Evolutionary conservation across 257 asterid genomes (phyloP), one percentile per base, ranked within the genome.

Genomic region (Coffea canephora): DNA sequence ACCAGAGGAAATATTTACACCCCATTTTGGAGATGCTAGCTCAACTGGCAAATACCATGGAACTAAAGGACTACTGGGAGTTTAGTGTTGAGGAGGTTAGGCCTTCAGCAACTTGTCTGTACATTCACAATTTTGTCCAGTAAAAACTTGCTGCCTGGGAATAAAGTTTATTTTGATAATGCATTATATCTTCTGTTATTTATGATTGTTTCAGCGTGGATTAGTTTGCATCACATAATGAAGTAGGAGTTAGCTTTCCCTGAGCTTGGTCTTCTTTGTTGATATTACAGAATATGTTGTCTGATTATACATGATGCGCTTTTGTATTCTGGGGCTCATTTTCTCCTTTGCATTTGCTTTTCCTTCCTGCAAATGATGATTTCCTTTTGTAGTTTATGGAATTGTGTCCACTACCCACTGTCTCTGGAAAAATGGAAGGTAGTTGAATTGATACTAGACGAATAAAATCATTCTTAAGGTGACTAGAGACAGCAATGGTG

Each of bases 41-140:
- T 69, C 91, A 87, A 55, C 84, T 92, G 71, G 94, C 91, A 59
- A 83, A 88, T 69, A 79, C 85, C 76, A 88, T 94, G 97, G 97
- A 92, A 85, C 69, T 79, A 31, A 92, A 88, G 83, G 97, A 96
- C 79, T 92, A 89, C 74, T 90, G 94, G 95, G 99, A 94, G 72
- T 89, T 91, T 78, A 89, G 92, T 9, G 79, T 89, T 31, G 97
- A 89, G 80, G 97, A 94, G 95, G 99, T 96, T 23, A 5, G 94
- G 82, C 74, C 46, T 78, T 81, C 25, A 59, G 23, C 55, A 49
- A 25, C 39, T 68, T 54, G 45, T 61, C 65, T 77, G 50, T 9
- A 55, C 68, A 45, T 72, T 77, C 52, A 50, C 8, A 36, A 31
- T 27, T 72, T 43, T 73, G 66, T 54, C 3, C 31, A 46, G 11